Conservation (phyloP, 2,329 filamentous ascomycete genomes). For the Trichophyton verrucosum region DNA sequence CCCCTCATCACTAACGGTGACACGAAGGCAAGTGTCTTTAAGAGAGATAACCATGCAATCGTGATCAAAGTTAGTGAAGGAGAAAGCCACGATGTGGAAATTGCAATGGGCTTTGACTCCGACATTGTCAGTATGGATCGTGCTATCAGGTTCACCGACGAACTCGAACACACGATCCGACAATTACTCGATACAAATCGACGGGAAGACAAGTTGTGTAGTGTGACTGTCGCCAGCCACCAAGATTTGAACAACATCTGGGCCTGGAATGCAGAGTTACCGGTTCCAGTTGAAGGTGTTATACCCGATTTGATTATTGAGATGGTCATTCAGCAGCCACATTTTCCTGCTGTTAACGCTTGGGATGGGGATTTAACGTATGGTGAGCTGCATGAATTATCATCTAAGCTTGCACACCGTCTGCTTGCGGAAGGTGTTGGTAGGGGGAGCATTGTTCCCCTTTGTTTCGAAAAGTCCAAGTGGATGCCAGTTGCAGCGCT, state of each 20-base stretch:
- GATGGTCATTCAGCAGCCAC: constrained; percentile 6
- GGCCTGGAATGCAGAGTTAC: constrained; percentile 16
- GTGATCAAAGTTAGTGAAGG: background rate
- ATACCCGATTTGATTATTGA: constrained; percentile 13
- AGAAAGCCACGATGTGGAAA: background rate
- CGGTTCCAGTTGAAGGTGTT: constrained; percentile 12
- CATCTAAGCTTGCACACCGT: constrained; percentile 19
- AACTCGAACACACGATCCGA: background rate
- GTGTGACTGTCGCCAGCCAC: background rate
- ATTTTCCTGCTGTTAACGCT: constrained; percentile 13
- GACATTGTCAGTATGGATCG: background rate
- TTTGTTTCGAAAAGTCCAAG: constrained; percentile 13
- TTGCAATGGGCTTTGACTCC: background rate
- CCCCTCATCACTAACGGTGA: background rate
- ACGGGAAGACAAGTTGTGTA: background rate
- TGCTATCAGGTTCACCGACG: background rate
- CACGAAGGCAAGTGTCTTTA: background rate
- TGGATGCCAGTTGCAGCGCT: constrained; percentile 13
- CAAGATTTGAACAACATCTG: constrained; percentile 11
- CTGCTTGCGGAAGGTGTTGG: constrained; percentile 22
- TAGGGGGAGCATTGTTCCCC: constrained; percentile 13
- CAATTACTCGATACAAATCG: background rate
- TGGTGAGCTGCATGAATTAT: constrained; percentile 19
- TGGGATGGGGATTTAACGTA: constrained; percentile 16
- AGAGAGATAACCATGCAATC: background rate